Base-by-base conservation (phyloP, 2,329 filamentous ascomycete species). In the Cercospora berteroae region DNA sequence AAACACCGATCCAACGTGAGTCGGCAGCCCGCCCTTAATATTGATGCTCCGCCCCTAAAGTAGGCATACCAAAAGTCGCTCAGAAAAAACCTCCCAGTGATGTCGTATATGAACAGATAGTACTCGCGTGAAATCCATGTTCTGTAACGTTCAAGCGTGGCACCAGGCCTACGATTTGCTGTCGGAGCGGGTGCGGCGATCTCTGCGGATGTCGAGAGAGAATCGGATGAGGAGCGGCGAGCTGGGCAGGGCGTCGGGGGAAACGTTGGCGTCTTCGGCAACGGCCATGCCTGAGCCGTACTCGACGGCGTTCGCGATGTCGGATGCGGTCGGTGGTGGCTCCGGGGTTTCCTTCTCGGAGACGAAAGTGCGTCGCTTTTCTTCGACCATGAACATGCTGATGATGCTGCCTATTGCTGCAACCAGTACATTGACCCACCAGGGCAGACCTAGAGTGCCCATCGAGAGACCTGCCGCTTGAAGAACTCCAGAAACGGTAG, bases 371-470 rank as follows among this genome's bases (percentile, higher is more conserved):
- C 71, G 63, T 16, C 74, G 73, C 64, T 73, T 75, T 70, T 77
- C 74, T 67, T 78, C 77, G 33, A 75, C 70, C 80, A 97, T 91
- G 77, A 88, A 88, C 67, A 93, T 84, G 78, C 90, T 92, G 74
- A 95, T 83, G 60, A 91, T 81, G 1, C 90, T 92, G 56, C 94
- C 95, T 13, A 88, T 79, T 10, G 92, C 80, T 36, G 93, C 92
- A 33, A 97, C 88, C 3, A 90, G 74, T 8, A 90, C 92, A 71
- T 90, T 94, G 69, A 89, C 89, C 95, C 95, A 99, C 94, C 95
- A 99, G 0, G 93, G 90, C 36, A 97, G 84, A 20, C 93, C 93
- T 4, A 93, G 94, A 77, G 93, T 94, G 39, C 94, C 93, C 6
- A 89, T 85, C 71, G 88, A 85, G 39, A 96, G 85, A 60, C 95